phyloP scores from a whole-genome alignment of 805 yeast species.

The Komagataella pseudopastoris region DNA sequence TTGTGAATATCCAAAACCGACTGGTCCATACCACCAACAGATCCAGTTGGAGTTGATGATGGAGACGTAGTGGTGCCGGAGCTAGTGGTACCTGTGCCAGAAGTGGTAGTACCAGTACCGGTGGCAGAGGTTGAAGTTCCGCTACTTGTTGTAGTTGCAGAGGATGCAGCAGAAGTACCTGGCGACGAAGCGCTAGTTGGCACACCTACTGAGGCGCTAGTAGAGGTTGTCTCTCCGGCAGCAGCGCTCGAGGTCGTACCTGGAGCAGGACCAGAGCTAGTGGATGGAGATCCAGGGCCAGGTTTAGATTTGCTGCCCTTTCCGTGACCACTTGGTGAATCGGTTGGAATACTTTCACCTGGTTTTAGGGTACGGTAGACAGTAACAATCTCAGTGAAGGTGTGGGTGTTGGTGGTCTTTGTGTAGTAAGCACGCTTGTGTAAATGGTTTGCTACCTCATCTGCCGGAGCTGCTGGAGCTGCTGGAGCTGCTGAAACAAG shows the following conservation, averaged over 20 bases:
- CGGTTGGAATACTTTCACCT: not conserved
- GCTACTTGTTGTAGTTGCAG: slow-evolving; percentile 9
- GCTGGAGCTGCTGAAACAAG: not conserved
- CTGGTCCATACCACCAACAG: slow-evolving; percentile 16
- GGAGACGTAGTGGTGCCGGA: slow-evolving; percentile 9
- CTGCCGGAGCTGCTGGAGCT: slow-evolving; percentile 3
- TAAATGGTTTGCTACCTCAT: not conserved
- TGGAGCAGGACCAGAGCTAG: not conserved
- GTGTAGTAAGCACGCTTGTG: not conserved
- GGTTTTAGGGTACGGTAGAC: not conserved
- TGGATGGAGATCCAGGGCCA: not conserved
- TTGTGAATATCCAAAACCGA: slow-evolving; percentile 53
- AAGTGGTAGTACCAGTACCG: slow-evolving; percentile 11
- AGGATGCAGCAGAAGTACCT: slow-evolving; percentile 9
- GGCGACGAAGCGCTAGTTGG: slow-evolving; percentile 6
- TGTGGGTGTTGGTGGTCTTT: not conserved
- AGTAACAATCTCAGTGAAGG: not conserved
- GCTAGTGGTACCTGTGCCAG: slow-evolving; percentile 11
- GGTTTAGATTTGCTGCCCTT: not conserved
- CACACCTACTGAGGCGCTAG: not conserved
- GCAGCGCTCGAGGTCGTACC: not conserved
- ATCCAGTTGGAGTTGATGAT: slow-evolving; percentile 6
- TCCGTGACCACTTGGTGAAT: not conserved
- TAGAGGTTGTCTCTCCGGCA: not conserved
- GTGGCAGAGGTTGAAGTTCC: slow-evolving; percentile 8